Conservation (phyloP, 208 protist species). For the Leptomonas seymouri region DNA sequence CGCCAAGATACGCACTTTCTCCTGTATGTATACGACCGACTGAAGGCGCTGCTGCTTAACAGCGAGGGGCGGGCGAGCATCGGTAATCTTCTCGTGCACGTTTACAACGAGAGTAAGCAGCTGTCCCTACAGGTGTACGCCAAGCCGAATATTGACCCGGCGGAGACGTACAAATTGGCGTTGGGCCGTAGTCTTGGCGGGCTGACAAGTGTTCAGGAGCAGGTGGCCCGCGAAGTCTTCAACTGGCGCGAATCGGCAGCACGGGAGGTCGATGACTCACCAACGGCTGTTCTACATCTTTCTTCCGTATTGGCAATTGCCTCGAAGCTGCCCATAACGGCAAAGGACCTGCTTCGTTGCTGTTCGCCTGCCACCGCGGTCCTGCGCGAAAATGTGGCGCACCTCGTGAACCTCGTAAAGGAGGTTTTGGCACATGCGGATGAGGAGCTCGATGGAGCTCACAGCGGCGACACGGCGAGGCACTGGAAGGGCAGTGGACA, state of each 20-base stretch:
- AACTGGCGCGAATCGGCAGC: conserved; percentile 86
- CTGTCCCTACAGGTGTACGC: conserved; percentile 92
- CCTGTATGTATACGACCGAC: conserved; percentile 96
- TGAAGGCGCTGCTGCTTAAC: conserved; percentile 80
- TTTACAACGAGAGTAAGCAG: conserved; percentile 78
- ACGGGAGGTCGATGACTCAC: conserved; percentile 83
- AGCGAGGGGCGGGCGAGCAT: conserved; percentile 72
- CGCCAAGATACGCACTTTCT: conserved; percentile 99
- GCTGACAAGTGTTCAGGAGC: conserved; percentile 56
- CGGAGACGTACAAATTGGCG: conserved; percentile 68
- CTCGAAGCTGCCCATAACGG: conserved; percentile 80
- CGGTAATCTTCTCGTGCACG: conserved; percentile 87
- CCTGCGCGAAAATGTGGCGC: conserved; percentile 56
- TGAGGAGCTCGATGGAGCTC: conserved; percentile 6
- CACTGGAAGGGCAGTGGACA: not conserved
- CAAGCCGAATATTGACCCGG: conserved; percentile 86
- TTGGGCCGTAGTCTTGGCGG: conserved; percentile 79
- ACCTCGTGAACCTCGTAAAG: conserved; percentile 69
- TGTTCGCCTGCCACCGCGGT: conserved; percentile 77
- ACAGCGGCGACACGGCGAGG: not conserved
- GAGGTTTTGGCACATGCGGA: conserved; percentile 33
- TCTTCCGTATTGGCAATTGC: conserved; percentile 81
- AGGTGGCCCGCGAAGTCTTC: conserved; percentile 71
- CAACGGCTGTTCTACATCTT: conserved; percentile 77
- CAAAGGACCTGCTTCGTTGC: conserved; percentile 71